These are phyloP conservation scores for Boletellus ananas DNA, from an alignment of 768 basidiomycete species.

Conservation along the genomic window DNA sequence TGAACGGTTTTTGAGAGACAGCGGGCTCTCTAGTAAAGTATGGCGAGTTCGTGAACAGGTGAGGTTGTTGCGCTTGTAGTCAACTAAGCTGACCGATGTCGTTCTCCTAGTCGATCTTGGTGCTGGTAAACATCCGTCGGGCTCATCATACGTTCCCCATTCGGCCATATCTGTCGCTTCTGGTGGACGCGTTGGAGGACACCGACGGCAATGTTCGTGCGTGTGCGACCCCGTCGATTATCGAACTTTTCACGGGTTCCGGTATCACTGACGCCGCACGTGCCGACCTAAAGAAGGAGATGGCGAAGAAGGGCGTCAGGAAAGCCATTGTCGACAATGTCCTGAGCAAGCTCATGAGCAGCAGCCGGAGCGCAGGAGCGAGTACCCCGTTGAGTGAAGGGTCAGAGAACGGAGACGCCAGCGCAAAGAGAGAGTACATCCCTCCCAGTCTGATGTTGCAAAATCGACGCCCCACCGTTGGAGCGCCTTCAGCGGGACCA, in stretches of 20 bases:
- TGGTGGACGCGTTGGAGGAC: conserved; percentile 88
- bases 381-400: conserved; percentile 52
- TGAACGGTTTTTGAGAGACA: conserved; percentile 69
- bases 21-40: conserved; percentile 74
- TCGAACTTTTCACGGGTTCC: conserved; percentile 82
- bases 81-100: neutral
- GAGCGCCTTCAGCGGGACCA: conserved; percentile 23
- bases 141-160: conserved; percentile 72
- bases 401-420: conserved; percentile 48
- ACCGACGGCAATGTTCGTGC: conserved; percentile 87
- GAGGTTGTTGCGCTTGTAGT: conserved; percentile 21
- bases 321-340: conserved; percentile 85
- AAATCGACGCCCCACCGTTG: conserved; percentile 46
- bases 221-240: conserved; percentile 72
- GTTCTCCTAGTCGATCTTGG: conserved; percentile 50
- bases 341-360: conserved; percentile 56
- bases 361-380: conserved; percentile 37
- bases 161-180: conserved; percentile 68
- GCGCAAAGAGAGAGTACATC: conserved; percentile 53
- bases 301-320: conserved; percentile 79
- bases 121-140: conserved; percentile 71
- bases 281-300: conserved; percentile 89
- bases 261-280: conserved; percentile 82
- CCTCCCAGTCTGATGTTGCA: conserved; percentile 70
- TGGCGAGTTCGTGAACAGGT: conserved; percentile 88